phyloP scores from a whole-genome alignment of 2,329 filamentous ascomycete genomes.

The Calonectria fujianensis region DNA sequence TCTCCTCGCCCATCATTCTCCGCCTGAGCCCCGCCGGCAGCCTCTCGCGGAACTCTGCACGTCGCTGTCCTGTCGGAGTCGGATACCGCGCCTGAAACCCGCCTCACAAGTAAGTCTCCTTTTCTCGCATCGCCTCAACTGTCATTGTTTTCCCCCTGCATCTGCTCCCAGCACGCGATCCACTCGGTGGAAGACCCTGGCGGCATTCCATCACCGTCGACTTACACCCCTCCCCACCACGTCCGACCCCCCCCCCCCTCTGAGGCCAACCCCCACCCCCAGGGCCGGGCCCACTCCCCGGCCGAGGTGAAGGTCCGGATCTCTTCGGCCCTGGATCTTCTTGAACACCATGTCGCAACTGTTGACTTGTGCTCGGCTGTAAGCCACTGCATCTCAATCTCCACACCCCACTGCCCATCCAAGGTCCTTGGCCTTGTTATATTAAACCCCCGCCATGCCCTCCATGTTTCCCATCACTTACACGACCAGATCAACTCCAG shows the following conservation, averaged over 20 bases:
- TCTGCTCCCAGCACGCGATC: conserved; percentile 42
- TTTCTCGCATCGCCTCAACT: conserved; percentile 36
- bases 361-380: conserved; percentile 46
- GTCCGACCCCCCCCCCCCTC: conserved; percentile 35
- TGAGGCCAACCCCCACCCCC: conserved; percentile 44
- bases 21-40: conserved; percentile 26
- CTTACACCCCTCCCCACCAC: conserved; percentile 44
- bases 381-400: conserved; percentile 38
- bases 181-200: conserved; percentile 48
- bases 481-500: conserved; percentile 38
- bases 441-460: conserved; percentile 50
- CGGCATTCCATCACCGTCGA: conserved; percentile 50
- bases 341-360: conserved; percentile 36
- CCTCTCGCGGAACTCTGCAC: conserved; percentile 36
- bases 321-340: conserved; percentile 52
- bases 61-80: conserved; percentile 44
- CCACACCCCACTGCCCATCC: conserved; percentile 37
- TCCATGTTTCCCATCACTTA: conserved; percentile 46
- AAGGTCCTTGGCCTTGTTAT: conserved; percentile 43
- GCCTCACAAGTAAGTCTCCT: conserved; percentile 48
- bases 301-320: conserved; percentile 53
- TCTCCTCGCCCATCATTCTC: conserved; percentile 41
- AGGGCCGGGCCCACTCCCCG: conserved; percentile 47
- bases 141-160: conserved; percentile 39
- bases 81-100: conserved; percentile 42